Evolutionary conservation across 148 eudicot genomes (phyloP).

Genomic region (Camellia sinensis): DNA sequence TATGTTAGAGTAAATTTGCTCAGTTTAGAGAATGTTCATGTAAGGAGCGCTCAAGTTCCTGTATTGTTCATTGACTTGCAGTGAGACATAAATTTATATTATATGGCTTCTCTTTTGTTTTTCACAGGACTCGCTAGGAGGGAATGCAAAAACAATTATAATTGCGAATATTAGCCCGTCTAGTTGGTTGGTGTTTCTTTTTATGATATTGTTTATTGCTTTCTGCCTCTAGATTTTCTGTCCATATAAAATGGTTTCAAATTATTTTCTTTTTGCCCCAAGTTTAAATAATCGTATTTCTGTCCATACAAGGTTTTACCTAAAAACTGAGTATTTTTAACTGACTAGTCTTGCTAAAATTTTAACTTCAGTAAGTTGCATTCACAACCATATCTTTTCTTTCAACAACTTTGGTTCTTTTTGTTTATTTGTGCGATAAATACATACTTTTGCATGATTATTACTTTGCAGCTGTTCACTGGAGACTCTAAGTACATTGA

Average conservation of each 20-base stretch:
- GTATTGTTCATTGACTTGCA: not conserved
- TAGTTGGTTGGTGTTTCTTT: slow-evolving; percentile 50
- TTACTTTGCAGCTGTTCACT: slow-evolving; percentile 64
- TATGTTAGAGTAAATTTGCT: not conserved
- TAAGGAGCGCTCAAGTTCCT: not conserved
- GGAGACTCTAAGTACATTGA: slow-evolving; percentile 90
- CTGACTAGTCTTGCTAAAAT: not conserved
- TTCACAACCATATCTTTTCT: not conserved
- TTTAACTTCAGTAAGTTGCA: not conserved
- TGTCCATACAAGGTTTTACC: not conserved
- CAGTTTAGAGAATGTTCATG: not conserved
- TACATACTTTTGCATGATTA: not conserved
- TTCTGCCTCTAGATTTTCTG: not conserved
- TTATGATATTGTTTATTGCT: slow-evolving; percentile 3
- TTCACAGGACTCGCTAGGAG: slow-evolving; percentile 89
- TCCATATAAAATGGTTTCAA: not conserved
- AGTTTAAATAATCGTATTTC: not conserved
- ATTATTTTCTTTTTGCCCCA: not conserved
- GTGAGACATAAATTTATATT: not conserved
- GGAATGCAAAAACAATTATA: slow-evolving; percentile 86
- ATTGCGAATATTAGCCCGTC: slow-evolving; percentile 94
- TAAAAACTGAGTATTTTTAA: not conserved
- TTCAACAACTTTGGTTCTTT: not conserved
- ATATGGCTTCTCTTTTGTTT: not conserved
- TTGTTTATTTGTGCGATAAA: not conserved